These are phyloP conservation scores for Sarocladium strictum DNA, from an alignment of 2,329 filamentous ascomycete genomes.

Conservation along the genomic window DNA sequence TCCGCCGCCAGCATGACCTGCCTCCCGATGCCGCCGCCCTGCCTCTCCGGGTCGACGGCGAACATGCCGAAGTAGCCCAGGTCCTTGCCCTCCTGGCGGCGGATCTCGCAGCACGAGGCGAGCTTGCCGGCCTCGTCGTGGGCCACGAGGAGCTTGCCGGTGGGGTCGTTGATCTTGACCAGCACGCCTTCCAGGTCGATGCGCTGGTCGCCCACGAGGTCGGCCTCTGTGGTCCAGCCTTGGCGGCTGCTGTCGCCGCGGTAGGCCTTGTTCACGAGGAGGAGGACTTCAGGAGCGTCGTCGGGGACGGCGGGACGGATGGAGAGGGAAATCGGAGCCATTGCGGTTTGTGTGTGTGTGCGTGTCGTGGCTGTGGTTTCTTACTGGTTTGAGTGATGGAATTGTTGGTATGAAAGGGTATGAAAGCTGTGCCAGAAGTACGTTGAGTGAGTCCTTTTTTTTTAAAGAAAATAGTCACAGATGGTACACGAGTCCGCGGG, in stretches of 20 bases:
- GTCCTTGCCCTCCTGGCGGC: slow-evolving; percentile 17
- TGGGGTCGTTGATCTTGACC: slow-evolving; percentile 32
- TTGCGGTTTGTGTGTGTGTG: not conserved
- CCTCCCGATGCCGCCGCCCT: slow-evolving; percentile 38
- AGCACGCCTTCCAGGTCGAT: slow-evolving; percentile 31
- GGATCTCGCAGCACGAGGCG: slow-evolving; percentile 39
- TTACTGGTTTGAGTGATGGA: no score
- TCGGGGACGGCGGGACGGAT: slow-evolving; percentile 28
- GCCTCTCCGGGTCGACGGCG: slow-evolving; percentile 36
- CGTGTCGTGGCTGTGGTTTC: no score
- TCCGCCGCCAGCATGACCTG: slow-evolving; percentile 36
- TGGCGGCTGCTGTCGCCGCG: slow-evolving; percentile 32
- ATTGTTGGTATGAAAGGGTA: no score
- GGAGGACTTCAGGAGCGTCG: slow-evolving; percentile 26
- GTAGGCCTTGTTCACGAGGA: slow-evolving; percentile 38
- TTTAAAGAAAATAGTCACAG: no score
- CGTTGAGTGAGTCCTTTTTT: no score
- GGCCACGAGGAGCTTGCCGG: slow-evolving; percentile 31
- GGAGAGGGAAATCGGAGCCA: slow-evolving; percentile 18
- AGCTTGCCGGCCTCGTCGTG: slow-evolving; percentile 21
- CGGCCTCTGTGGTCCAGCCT: slow-evolving; percentile 43
- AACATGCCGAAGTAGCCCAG: slow-evolving; percentile 41
- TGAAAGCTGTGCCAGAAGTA: no score
- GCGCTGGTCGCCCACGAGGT: slow-evolving; percentile 36
- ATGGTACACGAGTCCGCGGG: no score